phyloP scores from a whole-genome alignment of 2,329 filamentous ascomycete species.

The Neonectria punicea region DNA sequence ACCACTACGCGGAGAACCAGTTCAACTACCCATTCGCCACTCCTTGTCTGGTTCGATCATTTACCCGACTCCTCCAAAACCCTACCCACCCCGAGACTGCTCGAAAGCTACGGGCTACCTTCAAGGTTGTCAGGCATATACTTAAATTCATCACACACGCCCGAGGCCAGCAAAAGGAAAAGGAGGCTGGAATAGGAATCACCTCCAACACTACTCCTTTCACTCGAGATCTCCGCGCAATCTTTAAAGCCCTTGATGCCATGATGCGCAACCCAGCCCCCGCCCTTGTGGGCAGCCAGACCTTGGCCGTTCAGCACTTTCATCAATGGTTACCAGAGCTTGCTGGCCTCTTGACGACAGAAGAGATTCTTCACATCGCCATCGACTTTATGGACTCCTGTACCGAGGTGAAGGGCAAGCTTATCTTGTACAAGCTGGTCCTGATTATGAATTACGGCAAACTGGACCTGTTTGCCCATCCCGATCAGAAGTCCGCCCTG shows the following conservation, averaged over 20 bases:
- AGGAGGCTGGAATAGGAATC: constrained; percentile 88
- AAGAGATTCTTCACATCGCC: constrained; percentile 90
- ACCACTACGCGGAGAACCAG: constrained; percentile 86
- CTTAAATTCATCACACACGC: constrained; percentile 95
- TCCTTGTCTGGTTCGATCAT: constrained; percentile 86
- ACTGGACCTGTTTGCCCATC: constrained; percentile 81
- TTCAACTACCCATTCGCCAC: constrained; percentile 96
- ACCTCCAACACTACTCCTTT: constrained; percentile 79
- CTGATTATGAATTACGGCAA: constrained; percentile 92
- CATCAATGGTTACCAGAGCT: constrained; percentile 98
- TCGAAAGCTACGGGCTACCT: constrained; percentile 85
- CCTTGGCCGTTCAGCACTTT: constrained; percentile 93
- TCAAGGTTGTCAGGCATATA: constrained; percentile 94
- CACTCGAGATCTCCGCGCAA: constrained; percentile 81
- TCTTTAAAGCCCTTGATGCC: constrained; percentile 89
- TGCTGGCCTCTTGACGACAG: constrained; percentile 76
- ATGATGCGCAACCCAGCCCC: constrained; percentile 91
- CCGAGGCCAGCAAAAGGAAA: constrained; percentile 84
- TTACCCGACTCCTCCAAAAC: constrained; percentile 83
- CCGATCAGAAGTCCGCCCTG: constrained; percentile 78
- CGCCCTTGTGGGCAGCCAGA: constrained; percentile 92
- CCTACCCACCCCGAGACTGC: constrained; percentile 86
- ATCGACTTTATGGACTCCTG: constrained; percentile 96
- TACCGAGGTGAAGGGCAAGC: constrained; percentile 85
- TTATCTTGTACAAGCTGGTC: constrained; percentile 91